Evolutionary conservation across 805 yeast genomes (phyloP).

Genomic region (Cyberlindnera subsufficiens): DNA sequence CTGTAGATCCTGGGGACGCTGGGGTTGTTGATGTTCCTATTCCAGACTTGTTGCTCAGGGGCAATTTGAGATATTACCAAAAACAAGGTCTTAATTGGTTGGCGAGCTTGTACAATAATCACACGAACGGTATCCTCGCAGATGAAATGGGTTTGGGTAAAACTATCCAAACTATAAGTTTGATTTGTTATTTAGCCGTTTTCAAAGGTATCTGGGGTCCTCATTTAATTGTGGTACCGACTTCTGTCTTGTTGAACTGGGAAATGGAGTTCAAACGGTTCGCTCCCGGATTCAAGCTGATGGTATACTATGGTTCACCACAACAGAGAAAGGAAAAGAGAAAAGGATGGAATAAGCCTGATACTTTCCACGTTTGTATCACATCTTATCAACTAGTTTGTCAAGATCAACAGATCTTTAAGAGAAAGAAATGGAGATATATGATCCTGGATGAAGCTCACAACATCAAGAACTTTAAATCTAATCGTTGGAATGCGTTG

Average conservation of each 20-base stretch:
- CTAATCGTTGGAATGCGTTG: constrained; percentile 95
- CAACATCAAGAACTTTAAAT: constrained; percentile 91
- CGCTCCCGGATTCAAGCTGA: constrained; percentile 95
- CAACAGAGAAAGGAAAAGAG: constrained; percentile 94
- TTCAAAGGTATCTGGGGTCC: constrained; percentile 98
- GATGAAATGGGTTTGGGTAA: constrained; percentile 99
- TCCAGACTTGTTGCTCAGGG: constrained; percentile 68
- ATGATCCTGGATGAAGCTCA: constrained; percentile 98
- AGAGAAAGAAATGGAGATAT: constrained; percentile 90
- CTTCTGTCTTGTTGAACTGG: constrained; percentile 97
- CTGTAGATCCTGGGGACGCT: constrained; percentile 20
- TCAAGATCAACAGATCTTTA: constrained; percentile 91
- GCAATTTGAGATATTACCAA: constrained; percentile 83
- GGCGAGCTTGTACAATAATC: constrained; percentile 85
- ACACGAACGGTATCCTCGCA: constrained; percentile 94
- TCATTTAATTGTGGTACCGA: constrained; percentile 93
- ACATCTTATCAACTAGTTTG: constrained; percentile 97
- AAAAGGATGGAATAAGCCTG: constrained; percentile 96
- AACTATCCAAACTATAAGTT: constrained; percentile 91
- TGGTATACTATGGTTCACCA: constrained; percentile 95
- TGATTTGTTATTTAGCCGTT: constrained; percentile 84
- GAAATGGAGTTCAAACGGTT: constrained; percentile 98
- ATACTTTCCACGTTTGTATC: constrained; percentile 93
- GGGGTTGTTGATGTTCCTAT: constrained; percentile 67
- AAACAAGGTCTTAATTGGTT: constrained; percentile 97